A percentile compares a stretch with the other conserved stretches of the same genome.
These are phyloP conservation scores for Sclerotinia subarctica DNA, from an alignment of 2,329 filamentous ascomycete species.

Conservation along the genomic window DNA sequence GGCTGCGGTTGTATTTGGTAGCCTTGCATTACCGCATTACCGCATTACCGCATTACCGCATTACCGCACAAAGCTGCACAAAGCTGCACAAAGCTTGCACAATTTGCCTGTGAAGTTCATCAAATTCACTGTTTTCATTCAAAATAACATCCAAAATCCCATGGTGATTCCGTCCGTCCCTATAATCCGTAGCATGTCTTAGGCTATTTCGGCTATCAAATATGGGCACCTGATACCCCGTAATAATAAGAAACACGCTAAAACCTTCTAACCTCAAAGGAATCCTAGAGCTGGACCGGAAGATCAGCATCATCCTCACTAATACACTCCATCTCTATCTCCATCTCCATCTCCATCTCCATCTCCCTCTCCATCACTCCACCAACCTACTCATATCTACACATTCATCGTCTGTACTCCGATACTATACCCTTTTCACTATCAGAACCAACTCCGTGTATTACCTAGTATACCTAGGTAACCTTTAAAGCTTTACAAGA, in stretches of 20 bases:
- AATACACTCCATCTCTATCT: not conserved
- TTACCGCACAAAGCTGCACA: no score
- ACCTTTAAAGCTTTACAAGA: not conserved
- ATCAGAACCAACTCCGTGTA: not conserved
- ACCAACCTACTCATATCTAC: conserved; percentile 6
- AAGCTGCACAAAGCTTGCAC: no score
- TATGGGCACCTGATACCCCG: conserved; percentile 4
- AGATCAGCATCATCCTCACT: not conserved
- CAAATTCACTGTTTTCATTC: not conserved
- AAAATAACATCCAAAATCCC: no score
- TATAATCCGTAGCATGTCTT: not conserved
- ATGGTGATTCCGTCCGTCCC: not conserved
- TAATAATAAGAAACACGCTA: not conserved
- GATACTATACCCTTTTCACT: not conserved
- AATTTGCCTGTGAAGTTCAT: not conserved
- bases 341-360: no score
- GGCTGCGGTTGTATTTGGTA: not conserved
- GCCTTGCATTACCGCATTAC: not conserved
- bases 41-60: no score
- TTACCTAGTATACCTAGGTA: not conserved
- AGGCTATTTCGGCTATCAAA: not conserved
- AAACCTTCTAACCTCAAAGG: not conserved
- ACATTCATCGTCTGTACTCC: not conserved
- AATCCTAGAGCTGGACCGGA: not conserved
- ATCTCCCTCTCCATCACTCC: not conserved